Conservation (phyloP, 202 grass and related monocot genomes). For the Saccharum hybrid region DNA sequence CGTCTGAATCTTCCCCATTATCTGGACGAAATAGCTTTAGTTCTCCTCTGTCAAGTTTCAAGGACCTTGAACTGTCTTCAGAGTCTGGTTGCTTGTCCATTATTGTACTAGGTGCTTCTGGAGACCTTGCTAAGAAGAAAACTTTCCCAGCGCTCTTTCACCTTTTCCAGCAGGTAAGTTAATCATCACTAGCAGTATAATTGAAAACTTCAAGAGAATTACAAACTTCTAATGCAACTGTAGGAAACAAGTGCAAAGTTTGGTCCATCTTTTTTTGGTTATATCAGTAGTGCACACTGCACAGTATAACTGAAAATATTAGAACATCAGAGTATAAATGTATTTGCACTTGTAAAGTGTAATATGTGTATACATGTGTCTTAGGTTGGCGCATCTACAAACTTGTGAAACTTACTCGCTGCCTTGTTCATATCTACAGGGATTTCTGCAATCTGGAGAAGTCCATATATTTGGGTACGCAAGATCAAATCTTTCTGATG, state of each 20-base stretch:
- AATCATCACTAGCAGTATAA: background rate
- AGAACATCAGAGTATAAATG: background rate
- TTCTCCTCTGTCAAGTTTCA: constrained; percentile 59
- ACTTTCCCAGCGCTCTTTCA: constrained; percentile 95
- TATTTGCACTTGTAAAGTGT: constrained; percentile 1
- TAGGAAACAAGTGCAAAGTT: constrained; percentile 17
- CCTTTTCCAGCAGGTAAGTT: constrained; percentile 80
- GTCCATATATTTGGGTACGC: constrained; percentile 97
- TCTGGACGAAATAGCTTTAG: constrained; percentile 56
- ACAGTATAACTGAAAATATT: constrained; percentile 7
- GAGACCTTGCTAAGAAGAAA: constrained; percentile 98
- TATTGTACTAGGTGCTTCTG: constrained; percentile 94
- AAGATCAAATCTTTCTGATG: constrained; percentile 88
- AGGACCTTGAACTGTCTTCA: constrained; percentile 54
- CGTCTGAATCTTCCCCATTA: constrained; percentile 44
- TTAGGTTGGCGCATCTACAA: constrained; percentile 24
- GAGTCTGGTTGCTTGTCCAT: constrained; percentile 81
- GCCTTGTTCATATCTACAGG: constrained; percentile 46
- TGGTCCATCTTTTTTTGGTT: background rate
- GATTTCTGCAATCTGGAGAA: constrained; percentile 79
- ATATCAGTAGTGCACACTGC: background rate
- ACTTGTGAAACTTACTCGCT: constrained; percentile 36
- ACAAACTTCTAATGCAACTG: background rate
- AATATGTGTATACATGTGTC: background rate
- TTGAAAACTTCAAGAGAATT: background rate